Percentiles rank a stretch among this genome's conserved stretches.
Evolutionary conservation across 495 filamentous ascomycete species (phyloP).

Genomic region (Hypoxylon intermedium): DNA sequence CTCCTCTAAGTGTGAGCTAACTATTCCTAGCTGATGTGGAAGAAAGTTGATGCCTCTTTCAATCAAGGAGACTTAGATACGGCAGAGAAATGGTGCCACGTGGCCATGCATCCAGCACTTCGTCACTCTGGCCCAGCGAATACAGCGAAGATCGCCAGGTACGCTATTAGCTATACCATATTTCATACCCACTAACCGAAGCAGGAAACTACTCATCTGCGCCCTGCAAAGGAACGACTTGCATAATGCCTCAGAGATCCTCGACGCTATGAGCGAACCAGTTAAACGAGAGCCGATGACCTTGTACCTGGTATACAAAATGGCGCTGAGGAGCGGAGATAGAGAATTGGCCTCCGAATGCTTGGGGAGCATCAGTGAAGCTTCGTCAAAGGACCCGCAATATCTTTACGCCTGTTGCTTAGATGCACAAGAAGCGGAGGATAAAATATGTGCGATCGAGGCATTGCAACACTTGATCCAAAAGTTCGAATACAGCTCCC

Average conservation of each 20-base stretch:
- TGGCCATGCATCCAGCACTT: conserved; percentile 72
- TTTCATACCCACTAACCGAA: conserved; percentile 7
- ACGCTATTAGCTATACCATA: conserved; percentile 26
- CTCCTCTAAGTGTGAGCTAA: conserved; percentile 3
- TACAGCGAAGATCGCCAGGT: conserved; percentile 72
- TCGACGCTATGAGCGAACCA: conserved; percentile 65
- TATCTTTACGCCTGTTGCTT: conserved; percentile 78
- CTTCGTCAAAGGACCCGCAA: conserved; percentile 54
- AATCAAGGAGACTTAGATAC: conserved; percentile 58
- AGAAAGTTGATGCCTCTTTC: conserved; percentile 66
- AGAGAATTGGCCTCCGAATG: conserved; percentile 57
- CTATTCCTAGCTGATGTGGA: conserved; percentile 74
- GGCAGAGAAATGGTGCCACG: conserved; percentile 73
- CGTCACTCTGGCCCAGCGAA: conserved; percentile 68
- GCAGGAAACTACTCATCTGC: conserved; percentile 75
- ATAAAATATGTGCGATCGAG: conserved; percentile 62
- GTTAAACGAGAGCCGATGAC: conserved; percentile 67
- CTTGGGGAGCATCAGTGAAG: conserved; percentile 33
- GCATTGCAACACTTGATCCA: conserved; percentile 66
- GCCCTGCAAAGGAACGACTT: conserved; percentile 63
- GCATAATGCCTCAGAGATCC: conserved; percentile 59
- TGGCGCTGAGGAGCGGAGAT: conserved; percentile 68
- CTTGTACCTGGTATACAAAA: conserved; percentile 75
- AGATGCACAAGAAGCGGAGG: conserved; percentile 72
- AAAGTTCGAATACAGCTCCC: conserved; percentile 58